These are phyloP conservation scores for Vaccinium corymbosum DNA, from an alignment of 148 eudicot genomes.

Conservation along the genomic window DNA sequence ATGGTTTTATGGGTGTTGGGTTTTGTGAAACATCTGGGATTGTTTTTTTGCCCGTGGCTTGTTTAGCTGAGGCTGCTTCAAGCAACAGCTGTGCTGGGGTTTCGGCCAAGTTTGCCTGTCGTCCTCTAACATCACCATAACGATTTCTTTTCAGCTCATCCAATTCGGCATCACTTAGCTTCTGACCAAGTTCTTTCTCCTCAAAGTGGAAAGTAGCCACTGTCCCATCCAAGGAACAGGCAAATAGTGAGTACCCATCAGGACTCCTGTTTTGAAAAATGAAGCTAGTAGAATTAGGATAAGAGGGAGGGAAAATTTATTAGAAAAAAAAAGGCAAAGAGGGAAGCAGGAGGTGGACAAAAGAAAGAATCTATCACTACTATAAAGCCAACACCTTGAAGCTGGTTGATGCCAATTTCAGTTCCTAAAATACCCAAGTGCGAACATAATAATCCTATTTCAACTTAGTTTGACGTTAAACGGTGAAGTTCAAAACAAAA, in stretches of 20 bases:
- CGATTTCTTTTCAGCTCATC: slow-evolving; percentile 79
- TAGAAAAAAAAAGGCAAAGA: neutral
- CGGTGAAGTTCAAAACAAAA: neutral
- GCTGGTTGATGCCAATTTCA: neutral
- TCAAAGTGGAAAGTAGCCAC: slow-evolving; percentile 90
- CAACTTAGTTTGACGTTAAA: neutral
- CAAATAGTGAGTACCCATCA: slow-evolving; percentile 94
- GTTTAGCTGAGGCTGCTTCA: slow-evolving; percentile 91
- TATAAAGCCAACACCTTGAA: neutral
- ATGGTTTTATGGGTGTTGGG: slow-evolving; percentile 43
- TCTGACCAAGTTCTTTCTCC: slow-evolving; percentile 76
- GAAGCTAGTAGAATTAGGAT: slow-evolving; percentile 4
- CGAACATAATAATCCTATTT: neutral
- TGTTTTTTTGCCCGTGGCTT: slow-evolving; percentile 47
- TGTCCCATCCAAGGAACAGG: slow-evolving; percentile 93
- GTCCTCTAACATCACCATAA: slow-evolving; percentile 92
- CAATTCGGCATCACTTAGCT: slow-evolving; percentile 67
- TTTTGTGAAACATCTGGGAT: slow-evolving; percentile 35
- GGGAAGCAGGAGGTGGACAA: neutral
- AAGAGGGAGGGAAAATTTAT: neutral
- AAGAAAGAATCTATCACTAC: neutral
- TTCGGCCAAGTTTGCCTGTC: slow-evolving; percentile 86
- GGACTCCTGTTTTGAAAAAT: slow-evolving; percentile 68
- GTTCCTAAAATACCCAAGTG: neutral
- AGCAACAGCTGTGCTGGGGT: slow-evolving; percentile 89